Conservation (phyloP, 2,329 filamentous ascomycete species). For the Arthroderma sp. region DNA sequence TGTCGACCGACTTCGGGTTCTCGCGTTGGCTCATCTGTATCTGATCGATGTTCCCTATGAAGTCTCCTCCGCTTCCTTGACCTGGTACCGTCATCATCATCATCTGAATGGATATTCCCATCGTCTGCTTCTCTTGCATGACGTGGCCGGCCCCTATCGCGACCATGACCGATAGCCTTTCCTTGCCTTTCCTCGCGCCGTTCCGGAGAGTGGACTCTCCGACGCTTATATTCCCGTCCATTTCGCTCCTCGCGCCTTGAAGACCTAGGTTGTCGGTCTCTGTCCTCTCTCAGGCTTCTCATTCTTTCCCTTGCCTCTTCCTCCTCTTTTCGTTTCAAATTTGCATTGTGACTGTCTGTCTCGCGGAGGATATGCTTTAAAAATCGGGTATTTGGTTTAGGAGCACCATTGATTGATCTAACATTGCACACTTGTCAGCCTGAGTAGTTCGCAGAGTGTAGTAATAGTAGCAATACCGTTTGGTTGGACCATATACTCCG, state of each 20-base stretch:
- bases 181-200: constrained; percentile 7
- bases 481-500: constrained; percentile 56
- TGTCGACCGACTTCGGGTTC: constrained; percentile 7
- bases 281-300: constrained; percentile 42
- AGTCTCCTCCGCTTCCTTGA: not conserved
- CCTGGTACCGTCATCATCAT: not conserved
- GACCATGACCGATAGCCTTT: not conserved
- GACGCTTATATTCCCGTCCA: not conserved
- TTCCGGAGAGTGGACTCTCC: constrained; percentile 10
- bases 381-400: constrained; percentile 86
- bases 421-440: not conserved
- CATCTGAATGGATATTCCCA: not conserved
- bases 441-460: too few relatives aligned
- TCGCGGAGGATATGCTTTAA: constrained; percentile 77
- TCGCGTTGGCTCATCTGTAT: not conserved
- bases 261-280: constrained; percentile 30
- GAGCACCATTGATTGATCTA: constrained; percentile 54
- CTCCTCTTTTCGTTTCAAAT: constrained; percentile 70
- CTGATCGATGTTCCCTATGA: not conserved
- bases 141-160: not conserved
- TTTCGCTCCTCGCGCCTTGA: constrained; percentile 11
- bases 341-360: constrained; percentile 79
- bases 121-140: not conserved
- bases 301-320: constrained; percentile 65
- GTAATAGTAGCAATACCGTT: not conserved